These are phyloP conservation scores for Mitragyna speciosa DNA, from an alignment of 257 asterid genomes.

Conservation along the genomic window DNA sequence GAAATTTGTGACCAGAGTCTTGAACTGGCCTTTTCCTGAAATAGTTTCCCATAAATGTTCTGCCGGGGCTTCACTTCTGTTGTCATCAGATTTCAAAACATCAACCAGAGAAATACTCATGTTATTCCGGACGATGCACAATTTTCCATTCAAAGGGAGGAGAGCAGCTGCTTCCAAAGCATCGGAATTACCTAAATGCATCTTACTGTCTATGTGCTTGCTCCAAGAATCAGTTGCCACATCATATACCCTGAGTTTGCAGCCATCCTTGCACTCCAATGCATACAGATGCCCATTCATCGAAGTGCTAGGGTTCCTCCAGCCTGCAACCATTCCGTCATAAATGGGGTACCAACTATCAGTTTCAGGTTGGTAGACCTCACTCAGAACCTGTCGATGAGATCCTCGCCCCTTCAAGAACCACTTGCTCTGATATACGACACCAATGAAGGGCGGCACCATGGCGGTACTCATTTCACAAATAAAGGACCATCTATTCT, in stretches of 20 bases:
- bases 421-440: slow-evolving; percentile 34
- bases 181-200: slow-evolving; percentile 33
- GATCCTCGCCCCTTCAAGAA: slow-evolving; percentile 36
- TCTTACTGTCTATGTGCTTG: slow-evolving; percentile 33
- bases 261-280: slow-evolving; percentile 35
- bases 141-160: slow-evolving; percentile 30
- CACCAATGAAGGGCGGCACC: slow-evolving; percentile 44
- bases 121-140: slow-evolving; percentile 34
- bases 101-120: slow-evolving; percentile 33
- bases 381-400: slow-evolving; percentile 40
- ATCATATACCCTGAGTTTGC: slow-evolving; percentile 36
- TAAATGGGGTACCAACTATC: slow-evolving; percentile 31
- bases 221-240: slow-evolving; percentile 34
- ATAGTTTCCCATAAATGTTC: slow-evolving; percentile 36
- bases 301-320: slow-evolving; percentile 37
- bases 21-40: slow-evolving; percentile 36
- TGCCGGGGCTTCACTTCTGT: slow-evolving; percentile 13
- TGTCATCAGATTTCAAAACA: slow-evolving; percentile 26
- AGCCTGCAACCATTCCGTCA: slow-evolving; percentile 36
- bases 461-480: slow-evolving; percentile 43
- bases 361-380: slow-evolving; percentile 33
- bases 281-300: slow-evolving; percentile 31
- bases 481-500: slow-evolving; percentile 42
- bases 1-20: slow-evolving; percentile 29
- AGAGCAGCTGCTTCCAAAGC: slow-evolving; percentile 35